Conservation (phyloP, 805 yeast species). For the Candida boleticola region DNA sequence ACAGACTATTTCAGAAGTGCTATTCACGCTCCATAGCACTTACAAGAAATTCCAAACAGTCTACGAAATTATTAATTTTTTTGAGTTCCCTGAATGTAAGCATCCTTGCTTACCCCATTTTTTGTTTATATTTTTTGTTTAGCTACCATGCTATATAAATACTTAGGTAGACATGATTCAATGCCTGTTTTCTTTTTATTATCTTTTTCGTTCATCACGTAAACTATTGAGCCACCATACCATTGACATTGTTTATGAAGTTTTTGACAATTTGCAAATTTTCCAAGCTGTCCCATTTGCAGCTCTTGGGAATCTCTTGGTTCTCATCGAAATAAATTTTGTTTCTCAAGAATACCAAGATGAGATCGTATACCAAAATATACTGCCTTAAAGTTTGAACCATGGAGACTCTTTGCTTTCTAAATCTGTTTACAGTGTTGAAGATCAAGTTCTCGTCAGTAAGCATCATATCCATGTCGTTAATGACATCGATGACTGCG, state of each 20-base stretch:
- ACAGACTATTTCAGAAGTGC: no score
- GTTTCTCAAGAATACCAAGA: constrained; percentile 19
- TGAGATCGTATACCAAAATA: constrained; percentile 46
- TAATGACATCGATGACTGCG: constrained; percentile 23
- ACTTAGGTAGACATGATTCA: no score
- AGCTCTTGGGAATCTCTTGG: not conserved
- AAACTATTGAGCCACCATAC: no score
- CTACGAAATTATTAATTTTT: no score
- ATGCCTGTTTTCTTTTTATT: constrained; percentile 1
- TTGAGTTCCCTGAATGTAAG: no score
- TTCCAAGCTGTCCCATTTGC: constrained; percentile 9
- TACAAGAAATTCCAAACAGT: no score
- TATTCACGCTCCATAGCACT: no score
- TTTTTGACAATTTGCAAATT: constrained; percentile 11
- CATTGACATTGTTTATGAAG: constrained; percentile 8
- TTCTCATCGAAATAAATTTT: not conserved
- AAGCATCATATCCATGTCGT: constrained; percentile 10
- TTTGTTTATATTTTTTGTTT: no score
- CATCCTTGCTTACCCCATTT: no score
- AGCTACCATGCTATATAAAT: no score
- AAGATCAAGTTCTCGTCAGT: constrained; percentile 31
- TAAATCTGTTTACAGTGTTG: constrained; percentile 44
- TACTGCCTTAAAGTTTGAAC: constrained; percentile 58
- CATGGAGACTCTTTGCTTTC: constrained; percentile 56
- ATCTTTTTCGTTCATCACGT: not conserved